Evolutionary conservation across 257 asterid genomes (phyloP).

Genomic region (Penstemon newberryi): DNA sequence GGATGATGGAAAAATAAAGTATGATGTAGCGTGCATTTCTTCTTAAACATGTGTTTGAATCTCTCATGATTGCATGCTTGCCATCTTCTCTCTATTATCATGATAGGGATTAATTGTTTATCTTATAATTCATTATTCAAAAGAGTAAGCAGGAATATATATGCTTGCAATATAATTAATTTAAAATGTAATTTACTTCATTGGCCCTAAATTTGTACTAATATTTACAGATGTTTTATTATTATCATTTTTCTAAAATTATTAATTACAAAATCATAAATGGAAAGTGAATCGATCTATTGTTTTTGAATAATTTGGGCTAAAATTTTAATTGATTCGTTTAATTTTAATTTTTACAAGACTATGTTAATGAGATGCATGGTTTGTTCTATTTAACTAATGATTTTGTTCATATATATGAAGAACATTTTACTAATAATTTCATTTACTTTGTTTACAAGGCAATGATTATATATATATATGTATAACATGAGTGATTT

Average conservation of each 20-base stretch:
- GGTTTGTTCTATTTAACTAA: not conserved
- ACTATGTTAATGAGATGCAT: not conserved
- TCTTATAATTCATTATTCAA: too few relatives aligned
- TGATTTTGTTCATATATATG: not conserved
- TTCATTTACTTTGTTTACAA: not conserved
- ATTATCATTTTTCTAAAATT: too few relatives aligned
- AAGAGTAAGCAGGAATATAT: not conserved
- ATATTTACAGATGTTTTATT: too few relatives aligned
- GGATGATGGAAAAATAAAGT: not conserved
- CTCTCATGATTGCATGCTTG: constrained; percentile 23
- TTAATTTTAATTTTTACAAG: not conserved
- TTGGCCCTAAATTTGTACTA: not conserved
- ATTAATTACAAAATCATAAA: too few relatives aligned
- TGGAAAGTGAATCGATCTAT: too few relatives aligned
- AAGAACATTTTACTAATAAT: not conserved
- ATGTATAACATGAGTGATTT: not conserved
- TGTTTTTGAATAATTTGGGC: too few relatives aligned
- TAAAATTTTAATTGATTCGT: not conserved
- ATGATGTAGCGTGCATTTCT: not conserved
- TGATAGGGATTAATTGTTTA: constrained; percentile 16
- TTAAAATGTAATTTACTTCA: not conserved
- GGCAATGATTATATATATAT: not conserved
- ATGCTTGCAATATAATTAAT: not conserved
- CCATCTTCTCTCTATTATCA: constrained; percentile 21
- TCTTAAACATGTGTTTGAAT: constrained; percentile 4